Conservation (phyloP, 768 basidiomycete species). For the Tubosaeta brunneosetosa region DNA sequence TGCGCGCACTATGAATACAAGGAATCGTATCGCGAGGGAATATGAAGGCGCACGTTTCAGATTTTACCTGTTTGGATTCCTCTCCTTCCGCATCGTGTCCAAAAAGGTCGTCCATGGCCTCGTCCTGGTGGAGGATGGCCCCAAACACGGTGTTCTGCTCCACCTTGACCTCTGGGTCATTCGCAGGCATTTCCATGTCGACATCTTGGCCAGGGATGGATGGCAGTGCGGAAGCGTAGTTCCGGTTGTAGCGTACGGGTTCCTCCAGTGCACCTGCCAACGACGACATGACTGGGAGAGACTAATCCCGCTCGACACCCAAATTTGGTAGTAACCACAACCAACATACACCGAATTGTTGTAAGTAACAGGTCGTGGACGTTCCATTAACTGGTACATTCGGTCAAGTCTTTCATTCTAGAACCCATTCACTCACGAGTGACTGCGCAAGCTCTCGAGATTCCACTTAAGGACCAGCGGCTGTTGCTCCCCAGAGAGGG, state of each 20-base stretch:
- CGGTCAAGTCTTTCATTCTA: neutral
- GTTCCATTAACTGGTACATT: neutral
- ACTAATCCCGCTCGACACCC: neutral
- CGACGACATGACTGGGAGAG: slow-evolving; percentile 45
- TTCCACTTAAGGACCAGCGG: neutral
- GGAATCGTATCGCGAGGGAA: slow-evolving; percentile 6
- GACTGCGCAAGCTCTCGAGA: neutral
- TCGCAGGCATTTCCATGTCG: slow-evolving; percentile 35
- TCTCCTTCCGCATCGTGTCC: slow-evolving; percentile 60
- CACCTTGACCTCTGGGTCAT: slow-evolving; percentile 13
- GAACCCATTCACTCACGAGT: neutral
- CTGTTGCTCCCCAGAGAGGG: neutral
- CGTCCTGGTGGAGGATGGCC: slow-evolving; percentile 32
- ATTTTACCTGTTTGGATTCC: slow-evolving; percentile 38
- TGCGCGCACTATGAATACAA: slow-evolving; percentile 15
- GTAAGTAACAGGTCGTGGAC: neutral
- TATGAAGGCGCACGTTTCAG: slow-evolving; percentile 38
- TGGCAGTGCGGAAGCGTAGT: slow-evolving; percentile 10
- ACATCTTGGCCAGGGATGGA: slow-evolving; percentile 31
- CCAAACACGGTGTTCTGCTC: slow-evolving; percentile 10
- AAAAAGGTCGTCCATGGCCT: slow-evolving; percentile 76
- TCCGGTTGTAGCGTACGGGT: slow-evolving; percentile 22
- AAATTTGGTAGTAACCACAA: slow-evolving; percentile 9
- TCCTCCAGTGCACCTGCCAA: slow-evolving; percentile 54
- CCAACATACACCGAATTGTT: neutral